Evolutionary conservation across 805 yeast species (phyloP).

Genomic region (Candida chauliodis): DNA sequence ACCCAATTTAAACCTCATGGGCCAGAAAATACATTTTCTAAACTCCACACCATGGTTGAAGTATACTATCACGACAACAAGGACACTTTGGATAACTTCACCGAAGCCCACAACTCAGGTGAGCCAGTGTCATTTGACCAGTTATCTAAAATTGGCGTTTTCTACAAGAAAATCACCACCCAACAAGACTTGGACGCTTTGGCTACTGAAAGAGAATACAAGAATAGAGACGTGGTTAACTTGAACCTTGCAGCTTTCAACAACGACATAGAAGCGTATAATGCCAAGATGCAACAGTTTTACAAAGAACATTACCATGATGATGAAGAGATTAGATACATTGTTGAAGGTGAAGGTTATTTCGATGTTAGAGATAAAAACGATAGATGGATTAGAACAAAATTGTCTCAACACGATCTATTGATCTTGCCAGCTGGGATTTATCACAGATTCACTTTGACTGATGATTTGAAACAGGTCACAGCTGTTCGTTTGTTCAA

Average conservation of each 20-base stretch:
- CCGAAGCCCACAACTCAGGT: conserved; percentile 74
- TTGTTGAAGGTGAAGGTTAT: conserved; percentile 85
- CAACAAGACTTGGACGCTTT: conserved; percentile 58
- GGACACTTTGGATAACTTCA: conserved; percentile 51
- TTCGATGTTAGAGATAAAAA: conserved; percentile 75
- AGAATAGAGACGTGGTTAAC: conserved; percentile 70
- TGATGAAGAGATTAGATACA: conserved; percentile 93
- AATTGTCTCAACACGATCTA: conserved; percentile 61
- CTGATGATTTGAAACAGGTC: conserved; percentile 53
- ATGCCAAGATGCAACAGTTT: conserved; percentile 64
- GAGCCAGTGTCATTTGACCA: conserved; percentile 45
- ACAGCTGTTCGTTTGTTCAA: conserved; percentile 80
- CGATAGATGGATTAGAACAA: conserved; percentile 73
- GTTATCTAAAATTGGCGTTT: conserved; percentile 62
- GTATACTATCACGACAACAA: conserved; percentile 66
- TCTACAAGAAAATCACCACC: conserved; percentile 50
- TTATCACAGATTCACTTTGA: conserved; percentile 86
- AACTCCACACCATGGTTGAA: conserved; percentile 19
- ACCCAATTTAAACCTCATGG: too few species aligned
- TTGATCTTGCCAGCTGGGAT: conserved; percentile 86
- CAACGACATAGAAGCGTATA: conserved; percentile 51
- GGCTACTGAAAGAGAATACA: conserved; percentile 70
- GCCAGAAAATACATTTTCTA: background rate
- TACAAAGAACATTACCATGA: conserved; percentile 89
- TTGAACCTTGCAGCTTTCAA: conserved; percentile 61